Conservation (phyloP, 2,329 filamentous ascomycete species). For the Fonsecaea pugnacius region DNA sequence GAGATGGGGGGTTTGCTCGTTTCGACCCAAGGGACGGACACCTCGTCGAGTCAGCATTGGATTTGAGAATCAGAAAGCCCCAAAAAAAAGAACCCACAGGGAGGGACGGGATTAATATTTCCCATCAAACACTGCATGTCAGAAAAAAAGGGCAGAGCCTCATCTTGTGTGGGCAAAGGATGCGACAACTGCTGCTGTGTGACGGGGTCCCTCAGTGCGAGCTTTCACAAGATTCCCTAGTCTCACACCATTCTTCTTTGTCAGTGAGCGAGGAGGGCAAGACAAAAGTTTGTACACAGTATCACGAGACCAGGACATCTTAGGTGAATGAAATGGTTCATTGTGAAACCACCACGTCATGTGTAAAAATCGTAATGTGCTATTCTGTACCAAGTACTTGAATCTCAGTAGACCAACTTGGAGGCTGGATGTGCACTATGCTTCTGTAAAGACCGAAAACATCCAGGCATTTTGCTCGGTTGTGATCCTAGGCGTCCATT, state of each 20-base stretch:
- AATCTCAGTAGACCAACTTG: not conserved
- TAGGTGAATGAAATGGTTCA: constrained; percentile 3
- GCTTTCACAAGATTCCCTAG: not conserved
- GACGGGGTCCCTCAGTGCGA: not conserved
- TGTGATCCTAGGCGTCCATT: not conserved
- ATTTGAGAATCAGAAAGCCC: too few relatives aligned
- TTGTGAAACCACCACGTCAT: not conserved
- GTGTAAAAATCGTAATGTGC: not conserved
- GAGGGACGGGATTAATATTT: not conserved
- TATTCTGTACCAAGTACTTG: not conserved
- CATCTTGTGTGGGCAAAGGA: not conserved
- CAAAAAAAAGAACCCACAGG: too few relatives aligned
- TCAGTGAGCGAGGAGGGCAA: constrained; percentile 14
- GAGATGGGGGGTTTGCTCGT: not conserved
- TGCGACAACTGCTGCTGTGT: not conserved
- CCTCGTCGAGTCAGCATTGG: not conserved
- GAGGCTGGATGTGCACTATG: not conserved
- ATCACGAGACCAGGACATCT: constrained; percentile 28
- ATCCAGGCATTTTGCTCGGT: not conserved
- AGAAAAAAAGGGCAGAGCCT: not conserved
- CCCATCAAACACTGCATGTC: not conserved
- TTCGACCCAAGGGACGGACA: not conserved
- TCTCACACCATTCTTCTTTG: not conserved
- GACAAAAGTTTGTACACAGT: constrained; percentile 36
- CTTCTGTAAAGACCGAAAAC: not conserved